Evolutionary conservation across 1,284 basidiomycete species (phyloP).

Genomic region (Sanghuangporus weigelae): DNA sequence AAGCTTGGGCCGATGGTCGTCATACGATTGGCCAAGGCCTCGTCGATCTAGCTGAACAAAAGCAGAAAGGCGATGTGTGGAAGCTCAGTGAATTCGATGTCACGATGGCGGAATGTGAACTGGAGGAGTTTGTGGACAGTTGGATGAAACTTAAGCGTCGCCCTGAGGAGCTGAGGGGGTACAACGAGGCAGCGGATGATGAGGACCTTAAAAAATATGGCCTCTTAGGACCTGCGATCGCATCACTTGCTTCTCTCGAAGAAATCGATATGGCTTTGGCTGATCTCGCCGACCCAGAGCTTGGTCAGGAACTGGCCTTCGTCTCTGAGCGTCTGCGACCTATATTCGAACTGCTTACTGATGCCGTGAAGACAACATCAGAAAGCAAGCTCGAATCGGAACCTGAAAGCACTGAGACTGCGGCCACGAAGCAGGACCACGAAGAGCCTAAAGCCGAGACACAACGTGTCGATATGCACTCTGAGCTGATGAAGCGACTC

Average conservation of each 20-base stretch:
- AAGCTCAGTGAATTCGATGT: background rate
- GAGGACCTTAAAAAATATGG: background rate
- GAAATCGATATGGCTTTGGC: background rate
- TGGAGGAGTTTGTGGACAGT: background rate
- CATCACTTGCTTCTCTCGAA: background rate
- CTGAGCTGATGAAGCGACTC: no score
- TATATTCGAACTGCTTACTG: background rate
- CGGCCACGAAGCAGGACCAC: no score
- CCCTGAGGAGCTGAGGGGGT: background rate
- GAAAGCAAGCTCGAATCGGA: background rate
- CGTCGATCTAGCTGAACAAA: background rate
- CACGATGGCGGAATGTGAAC: background rate
- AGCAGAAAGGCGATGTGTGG: background rate
- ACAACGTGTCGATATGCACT: no score
- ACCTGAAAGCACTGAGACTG: no score
- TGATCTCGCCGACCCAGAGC: background rate
- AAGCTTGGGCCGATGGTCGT: background rate
- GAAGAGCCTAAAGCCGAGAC: no score
- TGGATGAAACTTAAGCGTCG: background rate
- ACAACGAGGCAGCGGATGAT: background rate
- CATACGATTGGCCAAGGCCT: background rate
- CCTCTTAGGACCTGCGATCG: background rate
- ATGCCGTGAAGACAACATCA: no score
- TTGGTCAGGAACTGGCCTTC: background rate
- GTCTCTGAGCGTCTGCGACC: background rate